Evolutionary conservation across 2,329 filamentous ascomycete genomes (phyloP), one percentile per base, ranked within the genome.

Genomic region (Sphaerulina vaccinii): DNA sequence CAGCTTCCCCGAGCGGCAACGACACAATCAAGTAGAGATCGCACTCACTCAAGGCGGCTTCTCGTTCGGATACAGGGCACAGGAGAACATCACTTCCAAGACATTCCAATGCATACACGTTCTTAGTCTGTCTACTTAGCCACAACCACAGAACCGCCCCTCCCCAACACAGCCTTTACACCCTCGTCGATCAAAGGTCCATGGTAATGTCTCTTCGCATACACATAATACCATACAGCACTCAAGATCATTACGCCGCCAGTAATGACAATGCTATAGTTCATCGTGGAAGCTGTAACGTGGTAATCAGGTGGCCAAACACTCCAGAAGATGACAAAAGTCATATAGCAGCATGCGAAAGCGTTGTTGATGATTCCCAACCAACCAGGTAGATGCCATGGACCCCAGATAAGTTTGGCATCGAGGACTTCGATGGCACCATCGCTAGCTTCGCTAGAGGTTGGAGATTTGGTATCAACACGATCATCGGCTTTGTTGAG

Each of bases 251-350:
- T 63, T 6, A 70, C 65, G 3, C 68, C 70, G n/a, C 68, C 67
- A 6, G 69, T 70, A 4, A 72, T 66, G 6, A 71, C 69, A 16
- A 68, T 64, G 10, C 62, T 64, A 52, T 71, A 72, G 70, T 79
- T 75, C 75, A 80, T 64, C 9, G 66, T 67, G 11, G 57, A 58
- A 1, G 68, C 64, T 6, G 60, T 61, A 1, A 70, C 67, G 3
- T 66, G 64, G 8, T 65, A 65, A n/a, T 54, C 54, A 6, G 67
- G 64, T n/a, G 74, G 74, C 74, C 74, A 77, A 40, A 82, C 78
- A 18, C 72, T 75, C 72, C 78, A 83, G 65, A 84, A 82, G 9
- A 79, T 73, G 2, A 82, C 70, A 35, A 83, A 75, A 1, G 77
- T 51, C 62, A 78, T 74, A 59, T 82, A 84, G 2, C 70, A 43